These are phyloP conservation scores for Saccharomyces uvarum DNA, from an alignment of 1,139 yeast genomes.

Conservation along the genomic window DNA sequence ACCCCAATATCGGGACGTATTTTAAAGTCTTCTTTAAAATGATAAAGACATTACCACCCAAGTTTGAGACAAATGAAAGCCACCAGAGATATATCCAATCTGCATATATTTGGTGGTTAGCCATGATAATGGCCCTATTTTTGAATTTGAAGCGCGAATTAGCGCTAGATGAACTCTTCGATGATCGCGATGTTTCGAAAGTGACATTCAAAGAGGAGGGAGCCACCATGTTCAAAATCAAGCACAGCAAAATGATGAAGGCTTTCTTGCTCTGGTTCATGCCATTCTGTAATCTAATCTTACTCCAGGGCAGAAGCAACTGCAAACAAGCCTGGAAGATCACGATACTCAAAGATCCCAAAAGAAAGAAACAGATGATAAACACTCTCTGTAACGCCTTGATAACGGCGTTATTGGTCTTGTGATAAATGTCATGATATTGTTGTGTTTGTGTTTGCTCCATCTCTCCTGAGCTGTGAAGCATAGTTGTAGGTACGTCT, in stretches of 20 bases:
- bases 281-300: constrained; percentile 10
- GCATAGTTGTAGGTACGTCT: neutral
- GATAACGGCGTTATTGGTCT: neutral
- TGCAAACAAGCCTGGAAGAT: neutral
- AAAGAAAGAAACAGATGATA: neutral
- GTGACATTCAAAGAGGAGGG: constrained; percentile 23
- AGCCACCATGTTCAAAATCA: constrained; percentile 20
- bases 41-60: constrained; percentile 59
- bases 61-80: constrained; percentile 55
- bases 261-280: constrained; percentile 20
- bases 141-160: constrained; percentile 15
- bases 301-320: neutral
- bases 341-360: neutral
- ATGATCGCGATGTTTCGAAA: constrained; percentile 8
- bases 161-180: neutral
- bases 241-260: constrained; percentile 20
- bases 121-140: neutral
- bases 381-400: neutral
- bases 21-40: constrained; percentile 70
- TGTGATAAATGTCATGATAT: neutral
- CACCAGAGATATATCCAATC: constrained; percentile 94
- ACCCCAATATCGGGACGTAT: constrained; percentile 67
- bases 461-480: neutral
- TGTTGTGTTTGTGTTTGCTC: neutral
- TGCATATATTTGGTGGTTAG: constrained; percentile 86